A percentile compares a stretch with the other conserved stretches of the same genome.
Evolutionary conservation across 495 filamentous ascomycete genomes (phyloP).

Genomic region (Cercophora scortea): DNA sequence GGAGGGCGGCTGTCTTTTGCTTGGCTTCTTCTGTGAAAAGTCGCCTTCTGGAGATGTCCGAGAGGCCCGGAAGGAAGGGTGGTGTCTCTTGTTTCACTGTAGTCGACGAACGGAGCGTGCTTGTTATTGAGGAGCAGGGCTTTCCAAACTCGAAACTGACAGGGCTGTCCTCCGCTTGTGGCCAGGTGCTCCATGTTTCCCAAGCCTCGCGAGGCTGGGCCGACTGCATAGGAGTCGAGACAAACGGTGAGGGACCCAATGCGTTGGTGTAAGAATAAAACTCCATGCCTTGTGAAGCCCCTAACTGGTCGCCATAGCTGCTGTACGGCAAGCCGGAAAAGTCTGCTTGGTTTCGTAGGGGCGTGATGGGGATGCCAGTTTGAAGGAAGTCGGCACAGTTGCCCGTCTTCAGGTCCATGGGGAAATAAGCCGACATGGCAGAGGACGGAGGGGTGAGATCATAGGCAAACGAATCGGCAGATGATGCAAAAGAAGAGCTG

Average conservation of each 20-base stretch:
- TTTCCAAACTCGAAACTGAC: constrained; percentile 8
- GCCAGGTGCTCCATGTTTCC: constrained; percentile 10
- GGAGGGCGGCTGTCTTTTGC: constrained; percentile 27
- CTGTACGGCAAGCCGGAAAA: not conserved
- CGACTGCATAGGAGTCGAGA: constrained; percentile 2
- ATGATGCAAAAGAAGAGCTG: constrained; percentile 13
- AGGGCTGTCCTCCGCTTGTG: constrained; percentile 13
- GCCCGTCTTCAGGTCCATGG: constrained; percentile 13
- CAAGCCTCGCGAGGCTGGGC: constrained; percentile 1
- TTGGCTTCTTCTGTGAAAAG: constrained; percentile 21
- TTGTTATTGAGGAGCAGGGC: not conserved
- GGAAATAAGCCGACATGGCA: constrained; percentile 26
- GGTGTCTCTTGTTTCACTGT: not conserved
- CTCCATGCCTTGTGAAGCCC: constrained; percentile 11
- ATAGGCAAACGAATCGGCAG: constrained; percentile 6
- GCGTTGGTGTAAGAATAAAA: constrained; percentile 6
- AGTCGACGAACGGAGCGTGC: constrained; percentile 1
- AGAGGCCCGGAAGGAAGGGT: no score
- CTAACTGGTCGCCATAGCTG: constrained; percentile 3
- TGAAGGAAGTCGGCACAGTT: constrained; percentile 10
- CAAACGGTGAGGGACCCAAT: constrained; percentile 3
- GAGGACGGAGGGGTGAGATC: constrained; percentile 33
- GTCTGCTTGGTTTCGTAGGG: constrained; percentile 9
- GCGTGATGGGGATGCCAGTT: constrained; percentile 13
- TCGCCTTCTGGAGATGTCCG: constrained; percentile 1